phyloP scores from a whole-genome alignment of 2,329 filamentous ascomycete species.

The Annulohypoxylon truncatum region DNA sequence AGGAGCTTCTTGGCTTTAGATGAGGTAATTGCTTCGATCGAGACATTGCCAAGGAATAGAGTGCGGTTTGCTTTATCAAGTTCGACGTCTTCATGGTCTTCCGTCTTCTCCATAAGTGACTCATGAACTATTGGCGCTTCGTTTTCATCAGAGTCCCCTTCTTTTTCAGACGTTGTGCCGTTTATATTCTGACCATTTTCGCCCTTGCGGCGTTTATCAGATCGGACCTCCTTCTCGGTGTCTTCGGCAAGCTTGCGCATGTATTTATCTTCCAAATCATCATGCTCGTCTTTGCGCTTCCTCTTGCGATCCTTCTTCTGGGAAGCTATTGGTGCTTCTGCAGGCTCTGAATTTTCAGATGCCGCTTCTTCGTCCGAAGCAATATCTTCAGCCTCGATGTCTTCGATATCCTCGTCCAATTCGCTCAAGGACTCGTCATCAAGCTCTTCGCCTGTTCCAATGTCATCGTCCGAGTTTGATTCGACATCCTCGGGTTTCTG shows the following conservation, averaged over 20 bases:
- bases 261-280: conserved; percentile 77
- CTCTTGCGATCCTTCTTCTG: conserved; percentile 69
- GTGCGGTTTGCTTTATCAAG: conserved; percentile 89
- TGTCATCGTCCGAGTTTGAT: conserved; percentile 38
- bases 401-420: conserved; percentile 51
- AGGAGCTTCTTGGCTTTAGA: conserved; percentile 84
- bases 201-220: conserved; percentile 66
- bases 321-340: conserved; percentile 54
- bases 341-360: conserved; percentile 52
- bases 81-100: conserved; percentile 62
- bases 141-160: conserved; percentile 52
- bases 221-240: conserved; percentile 64
- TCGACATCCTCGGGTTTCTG: conserved; percentile 42
- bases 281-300: conserved; percentile 74
- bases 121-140: conserved; percentile 65
- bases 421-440: conserved; percentile 53
- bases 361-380: conserved; percentile 56
- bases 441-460: conserved; percentile 44
- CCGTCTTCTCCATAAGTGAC: conserved; percentile 64
- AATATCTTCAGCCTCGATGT: conserved; percentile 53
- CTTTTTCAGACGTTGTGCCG: conserved; percentile 38
- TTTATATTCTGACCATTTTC: conserved; percentile 49
- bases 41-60: conserved; percentile 93
- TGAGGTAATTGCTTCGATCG: conserved; percentile 81
- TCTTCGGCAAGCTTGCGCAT: conserved; percentile 72